phyloP scores from a whole-genome alignment of 306 rosid species.

The Urtica urens region DNA sequence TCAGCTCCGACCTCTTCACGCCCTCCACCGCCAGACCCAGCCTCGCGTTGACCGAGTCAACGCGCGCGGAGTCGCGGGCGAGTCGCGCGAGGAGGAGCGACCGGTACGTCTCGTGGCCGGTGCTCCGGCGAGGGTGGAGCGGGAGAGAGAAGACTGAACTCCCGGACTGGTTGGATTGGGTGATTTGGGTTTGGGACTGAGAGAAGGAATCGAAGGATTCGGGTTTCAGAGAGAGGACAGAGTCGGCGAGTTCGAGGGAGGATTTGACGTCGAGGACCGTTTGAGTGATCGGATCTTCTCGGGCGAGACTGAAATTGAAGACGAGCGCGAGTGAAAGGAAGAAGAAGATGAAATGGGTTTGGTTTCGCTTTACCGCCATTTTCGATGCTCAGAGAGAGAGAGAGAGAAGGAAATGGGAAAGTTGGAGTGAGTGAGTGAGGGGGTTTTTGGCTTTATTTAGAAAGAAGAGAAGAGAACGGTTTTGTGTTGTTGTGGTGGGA shows the following conservation, averaged over 20 bases:
- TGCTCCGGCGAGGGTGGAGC: slow-evolving; percentile 25
- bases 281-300: slow-evolving; percentile 11
- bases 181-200: slow-evolving; percentile 3
- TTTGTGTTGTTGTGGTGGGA: neutral
- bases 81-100: slow-evolving; percentile 14
- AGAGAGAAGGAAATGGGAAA: neutral
- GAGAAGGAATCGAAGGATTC: slow-evolving; percentile 1
- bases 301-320: slow-evolving; percentile 15
- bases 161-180: slow-evolving; percentile 1
- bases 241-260: slow-evolving; percentile 43
- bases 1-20: slow-evolving; percentile 44
- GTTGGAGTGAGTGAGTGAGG: slow-evolving; percentile 1
- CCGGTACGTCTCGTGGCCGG: slow-evolving; percentile 27
- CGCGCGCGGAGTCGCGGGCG: slow-evolving; percentile 15
- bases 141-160: slow-evolving; percentile 9
- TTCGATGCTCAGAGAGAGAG: slow-evolving; percentile 1
- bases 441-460: slow-evolving; percentile 29
- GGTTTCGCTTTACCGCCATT: slow-evolving; percentile 26
- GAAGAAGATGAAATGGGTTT: slow-evolving; percentile 6
- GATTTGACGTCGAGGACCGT: slow-evolving; percentile 35
- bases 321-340: slow-evolving; percentile 12
- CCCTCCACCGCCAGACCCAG: slow-evolving; percentile 42
- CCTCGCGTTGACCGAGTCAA: slow-evolving; percentile 31
- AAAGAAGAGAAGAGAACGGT: neutral
- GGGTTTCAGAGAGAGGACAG: slow-evolving; percentile 37